Percentiles rank a stretch among this genome's conserved stretches.
These are phyloP conservation scores for Ustilago cynodontis DNA, from an alignment of 1,284 basidiomycete genomes.

Conservation along the genomic window DNA sequence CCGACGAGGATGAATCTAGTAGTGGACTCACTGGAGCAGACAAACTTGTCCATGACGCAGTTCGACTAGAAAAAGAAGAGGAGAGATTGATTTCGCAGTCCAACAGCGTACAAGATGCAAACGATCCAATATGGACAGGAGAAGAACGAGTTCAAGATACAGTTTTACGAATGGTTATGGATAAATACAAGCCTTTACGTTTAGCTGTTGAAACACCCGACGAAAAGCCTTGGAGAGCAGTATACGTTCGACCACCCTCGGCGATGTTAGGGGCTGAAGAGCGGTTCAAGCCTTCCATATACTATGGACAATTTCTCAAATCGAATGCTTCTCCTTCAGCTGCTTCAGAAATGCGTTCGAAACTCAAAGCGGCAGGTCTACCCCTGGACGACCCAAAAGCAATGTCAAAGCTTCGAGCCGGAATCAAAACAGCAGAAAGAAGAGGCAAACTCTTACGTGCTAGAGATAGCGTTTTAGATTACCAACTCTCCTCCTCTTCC, in stretches of 20 bases:
- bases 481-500: conserved; percentile 72
- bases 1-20: not conserved
- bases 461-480: conserved; percentile 81
- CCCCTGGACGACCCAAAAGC: conserved; percentile 74
- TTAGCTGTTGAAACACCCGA: conserved; percentile 47
- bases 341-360: conserved; percentile 23
- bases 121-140: conserved; percentile 60
- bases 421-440: conserved; percentile 75
- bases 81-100: not conserved
- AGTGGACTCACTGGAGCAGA: conserved; percentile 28
- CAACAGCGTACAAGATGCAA: conserved; percentile 18
- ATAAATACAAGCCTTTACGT: conserved; percentile 65
- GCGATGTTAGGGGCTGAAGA: conserved; percentile 21
- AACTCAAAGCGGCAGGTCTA: conserved; percentile 46
- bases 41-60: conserved; percentile 31
- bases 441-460: conserved; percentile 70
- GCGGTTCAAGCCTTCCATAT: conserved; percentile 35
- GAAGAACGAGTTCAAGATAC: conserved; percentile 62
- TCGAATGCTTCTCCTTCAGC: not conserved
- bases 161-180: conserved; percentile 65
- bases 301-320: conserved; percentile 57
- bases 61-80: conserved; percentile 29
- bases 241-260: conserved; percentile 59
- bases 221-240: conserved; percentile 61
- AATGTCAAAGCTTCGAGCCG: conserved; percentile 74